Percentiles rank a stretch among this genome's conserved stretches.
Evolutionary conservation across 2,329 filamentous ascomycete species (phyloP).

Genomic region (Arthroderma sp.): DNA sequence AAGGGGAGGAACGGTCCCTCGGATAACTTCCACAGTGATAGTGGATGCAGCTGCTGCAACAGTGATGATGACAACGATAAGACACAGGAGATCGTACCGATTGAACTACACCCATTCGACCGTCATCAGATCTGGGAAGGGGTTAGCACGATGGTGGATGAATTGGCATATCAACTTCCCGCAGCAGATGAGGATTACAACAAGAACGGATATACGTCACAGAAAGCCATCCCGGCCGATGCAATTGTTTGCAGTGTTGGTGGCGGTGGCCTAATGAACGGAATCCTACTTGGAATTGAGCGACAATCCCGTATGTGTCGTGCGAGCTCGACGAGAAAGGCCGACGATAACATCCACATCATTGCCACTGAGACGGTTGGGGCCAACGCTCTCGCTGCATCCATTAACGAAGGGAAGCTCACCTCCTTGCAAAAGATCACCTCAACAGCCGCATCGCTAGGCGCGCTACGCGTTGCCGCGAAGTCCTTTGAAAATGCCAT

Average conservation of each 20-base stretch:
- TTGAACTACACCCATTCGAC: slow-evolving; percentile 34
- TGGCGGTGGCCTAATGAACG: slow-evolving; percentile 67
- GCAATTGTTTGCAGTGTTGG: slow-evolving; percentile 67
- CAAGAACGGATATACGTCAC: slow-evolving; percentile 15
- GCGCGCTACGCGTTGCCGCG: slow-evolving; percentile 56
- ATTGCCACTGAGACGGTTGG: slow-evolving; percentile 65
- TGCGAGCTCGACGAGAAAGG: slow-evolving; percentile 14
- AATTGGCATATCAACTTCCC: slow-evolving; percentile 30
- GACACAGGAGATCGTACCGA: slow-evolving; percentile 22
- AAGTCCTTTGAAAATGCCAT: slow-evolving; percentile 54
- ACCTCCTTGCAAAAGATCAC: slow-evolving; percentile 59
- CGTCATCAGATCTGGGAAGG: slow-evolving; percentile 34
- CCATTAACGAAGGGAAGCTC: slow-evolving; percentile 38
- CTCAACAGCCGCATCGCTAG: slow-evolving; percentile 60
- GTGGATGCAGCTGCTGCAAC: not conserved
- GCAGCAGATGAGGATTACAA: slow-evolving; percentile 20
- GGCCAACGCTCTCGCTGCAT: slow-evolving; percentile 55
- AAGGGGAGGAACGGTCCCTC: slow-evolving; percentile 10
- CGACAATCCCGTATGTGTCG: slow-evolving; percentile 24
- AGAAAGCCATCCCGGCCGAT: slow-evolving; percentile 39
- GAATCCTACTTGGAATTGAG: slow-evolving; percentile 57
- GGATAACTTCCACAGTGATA: not conserved
- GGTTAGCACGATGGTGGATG: slow-evolving; percentile 32
- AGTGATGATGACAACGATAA: slow-evolving; percentile 9
- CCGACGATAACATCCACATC: slow-evolving; percentile 35